Evolutionary conservation across 2,329 filamentous ascomycete genomes (phyloP), one percentile per base, ranked within the genome.

Genomic region (Aspergillus oerlinghausenensis): DNA sequence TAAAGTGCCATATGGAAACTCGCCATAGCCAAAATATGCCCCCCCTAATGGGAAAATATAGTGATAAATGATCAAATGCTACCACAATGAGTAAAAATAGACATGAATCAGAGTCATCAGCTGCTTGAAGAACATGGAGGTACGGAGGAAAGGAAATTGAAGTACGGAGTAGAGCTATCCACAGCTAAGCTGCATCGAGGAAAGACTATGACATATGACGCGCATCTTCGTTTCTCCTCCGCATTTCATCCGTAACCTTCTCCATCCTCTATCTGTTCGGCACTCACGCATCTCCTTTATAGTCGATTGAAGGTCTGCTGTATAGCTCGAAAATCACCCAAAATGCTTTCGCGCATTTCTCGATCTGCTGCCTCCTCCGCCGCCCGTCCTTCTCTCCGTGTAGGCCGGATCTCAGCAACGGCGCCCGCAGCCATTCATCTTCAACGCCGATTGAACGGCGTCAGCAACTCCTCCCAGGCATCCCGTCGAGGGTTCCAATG

Each of bases 291-390:
- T 28, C 35, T 1, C 25, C 26, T 28, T 51, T 17, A 53, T 38
- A 17, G 14, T 21, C 17, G 14, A 28, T 49, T 48, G 6, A 42
- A 54, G 43, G 21, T 43, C n/a, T 21, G 17, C 50, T 43, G 9
- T 21, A 21, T 9, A 9, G 19, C 21, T 35, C 17, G 5, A 7
- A 47, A 47, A 28, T 17, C 29, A 5, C 38, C 50, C 51, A 56
- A 62, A 72, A 73, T 77, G 71, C 60, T 75, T 28, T 69, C 69
- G 49, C 70, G 72, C 60, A 78, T 77, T 0, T 77, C 81, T 28
- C 66, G 71, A 9, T 47, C 43, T 14, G 77, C 82, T 53, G 54
- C 68, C 49, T 62, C 67, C 58, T 65, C 52, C 54, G 57, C 65
- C 43, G 21, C 63, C 49, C 62, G 66, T 28, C 54, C 65, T 32